Conservation (phyloP, 768 basidiomycete species). For the Tricholoma bakamatsutake region DNA sequence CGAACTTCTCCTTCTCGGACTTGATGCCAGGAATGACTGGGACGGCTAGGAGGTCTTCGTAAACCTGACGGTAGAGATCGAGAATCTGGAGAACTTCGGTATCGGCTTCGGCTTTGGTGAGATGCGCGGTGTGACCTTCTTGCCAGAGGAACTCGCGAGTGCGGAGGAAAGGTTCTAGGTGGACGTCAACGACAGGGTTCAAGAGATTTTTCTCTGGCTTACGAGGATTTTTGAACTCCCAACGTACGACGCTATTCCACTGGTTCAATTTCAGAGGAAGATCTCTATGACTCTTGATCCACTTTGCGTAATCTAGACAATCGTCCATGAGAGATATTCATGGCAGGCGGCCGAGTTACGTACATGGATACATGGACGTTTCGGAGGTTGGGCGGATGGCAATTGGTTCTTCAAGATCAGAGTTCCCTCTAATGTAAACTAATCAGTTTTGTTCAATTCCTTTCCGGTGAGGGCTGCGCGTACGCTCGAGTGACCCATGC, state of each 20-base stretch:
- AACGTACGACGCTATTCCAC: conserved; percentile 99
- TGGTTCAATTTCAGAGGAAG: conserved; percentile 96
- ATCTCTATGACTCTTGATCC: conserved; percentile 97
- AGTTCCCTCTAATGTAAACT: conserved; percentile 45
- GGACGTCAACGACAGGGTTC: background rate
- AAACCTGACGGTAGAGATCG: conserved; percentile 91
- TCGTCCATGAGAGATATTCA: background rate
- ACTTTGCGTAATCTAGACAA: conserved; percentile 87
- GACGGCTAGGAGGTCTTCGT: conserved; percentile 95
- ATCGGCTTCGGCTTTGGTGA: conserved; percentile 87
- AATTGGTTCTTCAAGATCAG: conserved; percentile 94
- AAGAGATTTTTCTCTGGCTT: conserved; percentile 21
- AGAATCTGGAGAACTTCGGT: conserved; percentile 90
- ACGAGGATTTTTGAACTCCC: conserved; percentile 99
- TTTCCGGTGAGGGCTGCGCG: background rate
- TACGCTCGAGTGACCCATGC: conserved; percentile 96
- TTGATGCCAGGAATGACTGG: conserved; percentile 97
- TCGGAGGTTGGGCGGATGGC: conserved; percentile 98
- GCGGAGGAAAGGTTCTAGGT: conserved; percentile 90
- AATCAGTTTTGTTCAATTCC: background rate
- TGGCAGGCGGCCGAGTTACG: conserved; percentile 20
- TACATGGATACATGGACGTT: conserved; percentile 99
- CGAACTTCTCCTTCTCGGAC: conserved; percentile 99
- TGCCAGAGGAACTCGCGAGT: conserved; percentile 99
- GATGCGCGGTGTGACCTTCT: conserved; percentile 95